These are phyloP conservation scores for Xylaria sp. DNA, from an alignment of 2,329 filamentous ascomycete species.

Conservation along the genomic window DNA sequence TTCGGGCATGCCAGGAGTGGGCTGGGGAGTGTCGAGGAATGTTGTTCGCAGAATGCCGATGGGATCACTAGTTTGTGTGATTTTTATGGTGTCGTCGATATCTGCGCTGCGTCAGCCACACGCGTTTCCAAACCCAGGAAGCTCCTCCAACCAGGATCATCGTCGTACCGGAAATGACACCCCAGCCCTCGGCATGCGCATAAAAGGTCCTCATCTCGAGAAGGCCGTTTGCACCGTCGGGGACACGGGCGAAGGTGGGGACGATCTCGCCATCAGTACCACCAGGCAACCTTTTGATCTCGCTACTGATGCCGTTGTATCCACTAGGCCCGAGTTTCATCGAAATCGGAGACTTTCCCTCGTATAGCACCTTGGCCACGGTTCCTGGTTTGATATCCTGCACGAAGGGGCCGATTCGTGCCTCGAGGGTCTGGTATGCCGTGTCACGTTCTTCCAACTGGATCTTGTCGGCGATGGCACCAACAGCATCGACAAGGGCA, in stretches of 20 bases:
- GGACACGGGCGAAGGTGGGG: conserved; percentile 61
- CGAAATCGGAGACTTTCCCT: conserved; percentile 54
- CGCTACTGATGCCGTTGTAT: conserved; percentile 75
- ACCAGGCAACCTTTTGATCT: conserved; percentile 65
- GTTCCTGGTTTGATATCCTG: conserved; percentile 78
- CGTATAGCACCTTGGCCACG: conserved; percentile 71
- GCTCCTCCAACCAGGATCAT: not conserved
- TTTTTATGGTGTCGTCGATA: conserved; percentile 95
- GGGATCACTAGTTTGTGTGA: conserved; percentile 83
- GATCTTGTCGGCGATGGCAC: conserved; percentile 74
- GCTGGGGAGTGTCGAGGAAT: conserved; percentile 78
- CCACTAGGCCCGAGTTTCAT: conserved; percentile 75
- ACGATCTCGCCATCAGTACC: conserved; percentile 58
- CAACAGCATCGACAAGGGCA: conserved; percentile 73
- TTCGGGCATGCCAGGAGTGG: conserved; percentile 84
- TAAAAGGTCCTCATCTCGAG: conserved; percentile 76
- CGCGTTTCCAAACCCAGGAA: not conserved
- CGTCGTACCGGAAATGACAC: conserved; percentile 74
- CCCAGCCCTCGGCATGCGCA: conserved; percentile 82
- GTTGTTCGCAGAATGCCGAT: conserved; percentile 84
- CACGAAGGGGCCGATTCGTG: conserved; percentile 79
- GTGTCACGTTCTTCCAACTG: conserved; percentile 71
- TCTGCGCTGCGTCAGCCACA: conserved; percentile 60
- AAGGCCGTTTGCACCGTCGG: conserved; percentile 63
- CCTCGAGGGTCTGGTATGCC: conserved; percentile 68